phyloP scores from a whole-genome alignment of 345 rosid genomes.

The Euphorbia tirucalli region DNA sequence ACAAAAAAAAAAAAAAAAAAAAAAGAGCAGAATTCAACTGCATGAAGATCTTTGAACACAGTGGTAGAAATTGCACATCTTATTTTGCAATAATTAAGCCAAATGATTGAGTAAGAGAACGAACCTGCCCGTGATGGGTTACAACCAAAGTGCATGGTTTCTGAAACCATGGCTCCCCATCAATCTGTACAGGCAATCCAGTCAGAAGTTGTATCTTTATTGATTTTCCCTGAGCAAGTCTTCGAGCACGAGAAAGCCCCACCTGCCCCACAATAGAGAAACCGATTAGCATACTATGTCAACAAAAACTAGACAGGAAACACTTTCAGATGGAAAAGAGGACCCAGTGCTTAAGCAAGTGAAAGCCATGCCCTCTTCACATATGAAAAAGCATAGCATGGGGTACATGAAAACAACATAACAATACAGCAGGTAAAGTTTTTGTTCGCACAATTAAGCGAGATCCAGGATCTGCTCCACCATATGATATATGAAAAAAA shows the following conservation, averaged over 20 bases:
- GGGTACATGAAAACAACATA: background rate
- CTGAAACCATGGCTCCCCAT: slow-evolving; percentile 97
- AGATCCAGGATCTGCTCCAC: background rate
- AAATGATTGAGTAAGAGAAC: slow-evolving; percentile 26
- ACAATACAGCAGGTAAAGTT: background rate
- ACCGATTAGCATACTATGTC: slow-evolving; percentile 14
- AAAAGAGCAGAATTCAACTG: background rate
- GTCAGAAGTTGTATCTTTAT: slow-evolving; percentile 86
- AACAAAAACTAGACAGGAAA: background rate
- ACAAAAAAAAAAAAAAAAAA: no score
- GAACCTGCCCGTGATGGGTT: slow-evolving; percentile 94
- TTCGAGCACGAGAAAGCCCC: slow-evolving; percentile 89
- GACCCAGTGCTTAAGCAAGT: background rate
- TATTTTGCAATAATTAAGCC: background rate
- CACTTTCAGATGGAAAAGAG: background rate
- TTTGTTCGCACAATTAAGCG: background rate
- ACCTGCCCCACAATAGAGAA: slow-evolving; percentile 46
- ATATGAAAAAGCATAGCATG: background rate
- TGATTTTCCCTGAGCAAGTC: slow-evolving; percentile 92
- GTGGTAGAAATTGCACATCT: background rate
- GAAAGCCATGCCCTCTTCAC: slow-evolving; percentile 2
- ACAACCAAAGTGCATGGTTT: slow-evolving; percentile 71
- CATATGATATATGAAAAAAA: background rate
- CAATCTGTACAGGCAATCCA: slow-evolving; percentile 81
- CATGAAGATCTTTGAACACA: background rate